Conservation (phyloP, 164 flowering plant species). For the Vitis amurensis region DNA sequence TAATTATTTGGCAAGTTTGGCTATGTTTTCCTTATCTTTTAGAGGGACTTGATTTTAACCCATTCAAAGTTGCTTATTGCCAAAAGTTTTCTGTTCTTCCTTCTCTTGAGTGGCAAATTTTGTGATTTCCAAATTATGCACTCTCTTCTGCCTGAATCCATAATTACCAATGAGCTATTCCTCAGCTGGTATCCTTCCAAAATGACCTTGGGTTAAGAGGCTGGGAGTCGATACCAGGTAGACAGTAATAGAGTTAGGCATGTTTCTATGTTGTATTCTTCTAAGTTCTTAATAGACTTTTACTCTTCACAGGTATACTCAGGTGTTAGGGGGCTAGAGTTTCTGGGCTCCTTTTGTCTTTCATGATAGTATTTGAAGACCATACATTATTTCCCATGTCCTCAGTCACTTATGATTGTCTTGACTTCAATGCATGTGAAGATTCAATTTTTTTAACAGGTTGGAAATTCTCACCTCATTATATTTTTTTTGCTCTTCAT, state of each 20-base stretch:
- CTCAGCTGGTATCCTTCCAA: no score
- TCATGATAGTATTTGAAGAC: background rate
- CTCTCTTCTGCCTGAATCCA: background rate
- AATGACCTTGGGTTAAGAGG: no score
- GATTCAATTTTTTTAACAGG: background rate
- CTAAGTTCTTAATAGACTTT: no score
- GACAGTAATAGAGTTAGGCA: background rate
- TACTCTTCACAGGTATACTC: no score
- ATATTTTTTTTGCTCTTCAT: background rate
- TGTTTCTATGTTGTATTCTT: no score
- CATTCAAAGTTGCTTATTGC: background rate
- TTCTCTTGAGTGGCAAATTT: background rate
- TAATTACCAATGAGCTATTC: background rate
- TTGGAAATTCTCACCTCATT: no score
- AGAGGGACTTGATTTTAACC: background rate
- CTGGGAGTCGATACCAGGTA: background rate
- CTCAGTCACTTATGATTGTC: background rate
- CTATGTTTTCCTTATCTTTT: background rate
- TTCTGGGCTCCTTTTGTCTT: background rate
- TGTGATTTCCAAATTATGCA: background rate
- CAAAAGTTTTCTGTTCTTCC: background rate
- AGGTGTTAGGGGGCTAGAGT: background rate
- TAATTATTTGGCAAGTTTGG: background rate
- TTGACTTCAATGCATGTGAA: slow-evolving; percentile 3
- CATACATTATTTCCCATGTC: background rate